phyloP scores from a whole-genome alignment of 495 filamentous ascomycete genomes.

The Lophiotrema nucula region DNA sequence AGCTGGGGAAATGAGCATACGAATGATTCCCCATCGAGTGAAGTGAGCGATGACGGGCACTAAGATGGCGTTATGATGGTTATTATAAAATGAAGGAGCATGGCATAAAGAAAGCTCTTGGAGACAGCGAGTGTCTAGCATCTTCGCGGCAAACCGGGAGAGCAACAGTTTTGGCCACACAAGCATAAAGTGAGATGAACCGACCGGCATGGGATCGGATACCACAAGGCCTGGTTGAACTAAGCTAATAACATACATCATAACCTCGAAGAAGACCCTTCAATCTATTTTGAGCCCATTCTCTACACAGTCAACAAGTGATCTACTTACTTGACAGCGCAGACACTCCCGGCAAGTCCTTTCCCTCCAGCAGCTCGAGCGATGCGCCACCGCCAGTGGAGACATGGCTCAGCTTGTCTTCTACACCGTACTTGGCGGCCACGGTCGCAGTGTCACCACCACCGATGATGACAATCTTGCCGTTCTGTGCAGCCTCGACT shows the following conservation, averaged over 20 bases:
- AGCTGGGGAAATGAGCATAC: conserved; percentile 70
- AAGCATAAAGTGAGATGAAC: too few species aligned
- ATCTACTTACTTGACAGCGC: conserved; percentile 87
- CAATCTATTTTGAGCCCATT: conserved; percentile 26
- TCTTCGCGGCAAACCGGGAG: too few species aligned
- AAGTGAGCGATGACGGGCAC: neutral
- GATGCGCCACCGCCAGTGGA: conserved; percentile 95
- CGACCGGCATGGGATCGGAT: too few species aligned
- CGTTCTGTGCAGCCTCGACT: conserved; percentile 71
- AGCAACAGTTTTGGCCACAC: too few species aligned
- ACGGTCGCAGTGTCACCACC: conserved; percentile 98
- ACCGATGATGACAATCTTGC: conserved; percentile 95
- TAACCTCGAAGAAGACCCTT: conserved; percentile 30
- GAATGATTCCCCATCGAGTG: too few species aligned
- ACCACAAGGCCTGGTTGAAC: too few species aligned
- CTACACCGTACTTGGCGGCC: conserved; percentile 91
- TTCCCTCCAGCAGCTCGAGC: conserved; percentile 94
- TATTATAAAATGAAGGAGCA: neutral
- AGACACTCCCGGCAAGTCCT: conserved; percentile 89
- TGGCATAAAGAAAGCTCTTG: neutral
- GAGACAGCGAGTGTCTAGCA: too few species aligned
- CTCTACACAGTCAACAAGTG: conserved; percentile 3
- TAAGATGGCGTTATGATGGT: neutral
- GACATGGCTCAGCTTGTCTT: conserved; percentile 97
- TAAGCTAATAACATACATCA: conserved; percentile 31